Base-by-base conservation (phyloP, 2,329 filamentous ascomycete genomes). In the Polytolypa hystricis region DNA sequence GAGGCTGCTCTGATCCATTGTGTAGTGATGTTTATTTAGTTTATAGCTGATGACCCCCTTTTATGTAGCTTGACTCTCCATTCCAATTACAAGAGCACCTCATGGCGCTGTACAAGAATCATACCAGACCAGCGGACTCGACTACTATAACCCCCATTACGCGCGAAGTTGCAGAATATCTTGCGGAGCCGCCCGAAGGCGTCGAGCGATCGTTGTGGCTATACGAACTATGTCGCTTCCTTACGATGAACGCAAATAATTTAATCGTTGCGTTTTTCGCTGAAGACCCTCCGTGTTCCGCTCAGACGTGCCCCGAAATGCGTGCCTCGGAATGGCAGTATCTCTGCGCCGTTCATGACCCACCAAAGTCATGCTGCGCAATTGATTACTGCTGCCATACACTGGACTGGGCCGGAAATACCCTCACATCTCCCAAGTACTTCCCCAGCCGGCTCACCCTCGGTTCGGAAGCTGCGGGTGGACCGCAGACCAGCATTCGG, bases 311-410 rank as follows among this genome's bases (percentile, higher is more conserved):
- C 54, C 86, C 87, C 20, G 91, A 98, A 64, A 98, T 98, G 91
- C 86, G 91, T 54, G 91, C 91, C 2, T 91, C 84, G 19, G 89
- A 98, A 66, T 98, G 91, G 91, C 91, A 98, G 64, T 98, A 96
- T 54, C 76, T 98, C 32, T 98, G 91, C 65, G 91, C 91, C 34
- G 91, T 96, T 3, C 91, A 98, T 58, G 89, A 96, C 55, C 82
- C 86, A 33, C 91, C 91, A 33, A 96, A 96, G 65, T 84, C 81
- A 51, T 98, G 91, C 67, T 95, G 89, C 61, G 91, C 91, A 35
- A 95, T 98, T 54, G 91, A 98, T 64, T 98, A 98, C 65, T 95
- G 87, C 71, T 96, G 89, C 58, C 91, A 98, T 58, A 98, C 91
- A 0, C 78, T 98, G 29, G 91, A 98, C 64, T 96, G 89, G 85